Evolutionary conservation across 2,329 filamentous ascomycete species (phyloP).

Genomic region (Aspergillus texensis): DNA sequence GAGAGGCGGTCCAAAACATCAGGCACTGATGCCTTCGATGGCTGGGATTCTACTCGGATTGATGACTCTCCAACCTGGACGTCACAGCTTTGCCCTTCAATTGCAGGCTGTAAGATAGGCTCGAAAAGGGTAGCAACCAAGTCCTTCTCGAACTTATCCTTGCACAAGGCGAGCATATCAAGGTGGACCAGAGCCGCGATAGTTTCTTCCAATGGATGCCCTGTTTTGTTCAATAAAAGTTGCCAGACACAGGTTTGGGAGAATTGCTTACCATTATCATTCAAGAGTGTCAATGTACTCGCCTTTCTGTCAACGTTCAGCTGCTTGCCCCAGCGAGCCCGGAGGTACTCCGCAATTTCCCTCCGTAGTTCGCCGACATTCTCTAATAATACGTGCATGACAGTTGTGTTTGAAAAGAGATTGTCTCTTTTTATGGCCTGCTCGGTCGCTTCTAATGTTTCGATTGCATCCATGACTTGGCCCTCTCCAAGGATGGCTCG

Average conservation of each 20-base stretch:
- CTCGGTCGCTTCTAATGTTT: constrained; percentile 50
- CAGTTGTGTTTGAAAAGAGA: constrained; percentile 39
- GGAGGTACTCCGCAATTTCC: constrained; percentile 67
- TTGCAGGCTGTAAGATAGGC: constrained; percentile 33
- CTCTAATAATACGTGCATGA: constrained; percentile 61
- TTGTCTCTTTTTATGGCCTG: constrained; percentile 29
- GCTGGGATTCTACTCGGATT: constrained; percentile 29
- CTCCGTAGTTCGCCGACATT: constrained; percentile 68
- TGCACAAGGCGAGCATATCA: constrained; percentile 33
- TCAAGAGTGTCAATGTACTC: constrained; percentile 59
- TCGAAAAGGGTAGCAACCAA: constrained; percentile 35
- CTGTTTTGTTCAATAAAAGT: constrained; percentile 15
- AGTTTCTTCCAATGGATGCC: constrained; percentile 31
- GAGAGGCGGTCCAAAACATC: constrained; percentile 49
- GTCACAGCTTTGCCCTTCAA: constrained; percentile 27
- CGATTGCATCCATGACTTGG: constrained; percentile 51
- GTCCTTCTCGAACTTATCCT: constrained; percentile 36
- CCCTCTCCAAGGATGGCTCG: constrained; percentile 49
- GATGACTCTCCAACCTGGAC: constrained; percentile 32
- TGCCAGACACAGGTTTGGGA: neutral
- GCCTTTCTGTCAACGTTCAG: constrained; percentile 63
- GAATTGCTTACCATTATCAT: constrained; percentile 54
- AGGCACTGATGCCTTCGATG: constrained; percentile 30
- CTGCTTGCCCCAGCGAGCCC: constrained; percentile 70
- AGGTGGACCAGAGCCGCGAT: constrained; percentile 36